Conservation (phyloP, 371 early-diverging fungal genomes). For the Entomophthora muscae region DNA sequence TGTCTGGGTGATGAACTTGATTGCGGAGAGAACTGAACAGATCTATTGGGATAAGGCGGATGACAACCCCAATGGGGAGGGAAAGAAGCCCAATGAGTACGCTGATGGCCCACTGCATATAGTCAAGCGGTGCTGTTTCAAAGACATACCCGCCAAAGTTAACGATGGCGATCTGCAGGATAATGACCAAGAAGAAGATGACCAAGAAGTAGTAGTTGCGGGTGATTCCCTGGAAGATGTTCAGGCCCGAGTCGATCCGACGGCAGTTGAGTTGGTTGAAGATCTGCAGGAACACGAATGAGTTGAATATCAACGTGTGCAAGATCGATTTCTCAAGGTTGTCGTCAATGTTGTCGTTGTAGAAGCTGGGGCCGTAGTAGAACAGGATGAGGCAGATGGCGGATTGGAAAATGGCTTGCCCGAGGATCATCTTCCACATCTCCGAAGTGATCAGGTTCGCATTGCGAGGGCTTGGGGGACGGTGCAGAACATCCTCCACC, state of each 20-base stretch:
- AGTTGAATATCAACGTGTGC: conserved; percentile 80
- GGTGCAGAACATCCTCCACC: conserved; percentile 33
- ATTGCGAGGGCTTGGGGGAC: conserved; percentile 36
- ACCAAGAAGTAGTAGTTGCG: conserved; percentile 54
- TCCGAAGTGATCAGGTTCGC: conserved; percentile 36
- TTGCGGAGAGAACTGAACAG: conserved; percentile 8
- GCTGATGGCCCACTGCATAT: conserved; percentile 64
- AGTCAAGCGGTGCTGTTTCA: conserved; percentile 49
- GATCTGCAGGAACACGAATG: conserved; percentile 90
- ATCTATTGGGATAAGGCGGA: conserved; percentile 45
- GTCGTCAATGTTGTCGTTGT: conserved; percentile 23
- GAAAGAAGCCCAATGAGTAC: conserved; percentile 57
- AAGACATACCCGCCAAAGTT: conserved; percentile 81
- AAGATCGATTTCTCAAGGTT: conserved; percentile 25
- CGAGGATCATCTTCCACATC: conserved; percentile 82
- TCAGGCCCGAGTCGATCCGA: conserved; percentile 50
- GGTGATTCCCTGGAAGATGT: conserved; percentile 65
- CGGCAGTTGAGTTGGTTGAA: conserved; percentile 83
- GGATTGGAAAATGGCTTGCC: conserved; percentile 72
- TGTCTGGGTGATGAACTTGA: background rate
- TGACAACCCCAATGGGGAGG: conserved; percentile 61
- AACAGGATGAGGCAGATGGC: conserved; percentile 29
- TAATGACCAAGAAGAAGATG: conserved; percentile 46
- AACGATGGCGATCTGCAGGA: conserved; percentile 66
- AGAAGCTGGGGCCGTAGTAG: conserved; percentile 27